Base-by-base conservation (phyloP, 345 rosid species). In the Citrus inodora region DNA sequence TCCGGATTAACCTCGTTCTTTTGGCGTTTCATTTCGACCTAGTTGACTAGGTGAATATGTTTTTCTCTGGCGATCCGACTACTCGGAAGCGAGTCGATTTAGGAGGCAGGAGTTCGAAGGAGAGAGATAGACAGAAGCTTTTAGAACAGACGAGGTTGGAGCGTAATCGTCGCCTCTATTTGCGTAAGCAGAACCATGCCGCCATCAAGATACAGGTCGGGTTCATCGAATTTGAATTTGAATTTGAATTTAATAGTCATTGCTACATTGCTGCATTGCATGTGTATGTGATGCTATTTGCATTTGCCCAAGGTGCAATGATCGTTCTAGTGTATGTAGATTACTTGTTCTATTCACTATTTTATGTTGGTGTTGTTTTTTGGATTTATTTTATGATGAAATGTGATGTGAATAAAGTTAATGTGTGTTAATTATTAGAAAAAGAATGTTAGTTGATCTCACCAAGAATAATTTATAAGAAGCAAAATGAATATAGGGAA, bases 71-170 rank as follows among this genome's bases (percentile, higher is more conserved):
- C 75, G 99, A 97, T 90, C 87, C 98, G 2, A 87, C 97, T 40
- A 88, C 94, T 69, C 90, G 98, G 81, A 97, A 92, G 86, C 92
- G 99, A 78, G 99, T 97, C 42, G 99, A 92, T 83, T 88, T 97
- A 81, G 99, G 99, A 62, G 99, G 99, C 67, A 91, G 98, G 87
- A 97, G 99, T 74, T 87, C 97, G 7, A 97, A 97, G 85, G 98
- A 97, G 86, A 89, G 97, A 80, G 99, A 97, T 69, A 90, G 95
- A 65, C 89, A 92, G 87, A 97, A 97, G 87, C 99, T 97, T 85
- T 83, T 97, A 21, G 98, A 97, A 81, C 97, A 94, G 83, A 92
- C 99, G 37, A 87, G 98, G 71, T 80, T 89, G 89, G 98, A 97
- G 87, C 90, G 99, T 5, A 89, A 97, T 76, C 95, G 93, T 73